phyloP scores from a whole-genome alignment of 164 flowering plant genomes.

The Magnolia officinalis region DNA sequence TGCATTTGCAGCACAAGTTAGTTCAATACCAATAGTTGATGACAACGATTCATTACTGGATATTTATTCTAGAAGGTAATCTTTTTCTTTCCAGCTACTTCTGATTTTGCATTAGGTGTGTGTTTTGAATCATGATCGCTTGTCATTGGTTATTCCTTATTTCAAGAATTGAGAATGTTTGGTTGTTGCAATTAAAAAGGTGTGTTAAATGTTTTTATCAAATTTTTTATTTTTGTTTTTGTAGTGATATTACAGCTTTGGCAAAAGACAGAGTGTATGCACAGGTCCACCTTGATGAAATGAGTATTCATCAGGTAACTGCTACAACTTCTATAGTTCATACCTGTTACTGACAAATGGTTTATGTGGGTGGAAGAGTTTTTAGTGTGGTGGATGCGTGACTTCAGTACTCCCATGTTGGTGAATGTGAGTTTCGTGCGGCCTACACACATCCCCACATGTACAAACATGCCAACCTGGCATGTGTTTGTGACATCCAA shows the following conservation, averaged over 20 bases:
- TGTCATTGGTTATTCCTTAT: neutral
- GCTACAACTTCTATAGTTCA: neutral
- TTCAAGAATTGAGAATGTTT: neutral
- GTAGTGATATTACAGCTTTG: constrained; percentile 59
- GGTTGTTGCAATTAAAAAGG: neutral
- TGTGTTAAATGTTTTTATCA: neutral
- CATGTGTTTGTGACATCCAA: neutral
- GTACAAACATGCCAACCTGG: neutral
- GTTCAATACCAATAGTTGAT: constrained; percentile 92
- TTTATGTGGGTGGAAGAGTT: too few relatives aligned
- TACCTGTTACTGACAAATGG: neutral
- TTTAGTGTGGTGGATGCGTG: too few relatives aligned
- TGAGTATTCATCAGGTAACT: constrained; percentile 61
- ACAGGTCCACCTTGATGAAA: constrained; percentile 55
- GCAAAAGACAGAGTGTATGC: constrained; percentile 66
- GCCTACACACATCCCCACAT: neutral
- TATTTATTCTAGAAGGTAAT: constrained; percentile 83
- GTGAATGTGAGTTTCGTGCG: neutral
- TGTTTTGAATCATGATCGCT: neutral
- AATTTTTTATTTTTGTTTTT: neutral
- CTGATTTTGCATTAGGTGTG: neutral
- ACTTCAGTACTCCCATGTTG: neutral
- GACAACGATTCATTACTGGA: constrained; percentile 84
- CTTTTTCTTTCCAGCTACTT: neutral
- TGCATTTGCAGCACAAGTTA: constrained; percentile 67